Conservation (phyloP, 208 protist genomes). For the Leptomonas seymouri region DNA sequence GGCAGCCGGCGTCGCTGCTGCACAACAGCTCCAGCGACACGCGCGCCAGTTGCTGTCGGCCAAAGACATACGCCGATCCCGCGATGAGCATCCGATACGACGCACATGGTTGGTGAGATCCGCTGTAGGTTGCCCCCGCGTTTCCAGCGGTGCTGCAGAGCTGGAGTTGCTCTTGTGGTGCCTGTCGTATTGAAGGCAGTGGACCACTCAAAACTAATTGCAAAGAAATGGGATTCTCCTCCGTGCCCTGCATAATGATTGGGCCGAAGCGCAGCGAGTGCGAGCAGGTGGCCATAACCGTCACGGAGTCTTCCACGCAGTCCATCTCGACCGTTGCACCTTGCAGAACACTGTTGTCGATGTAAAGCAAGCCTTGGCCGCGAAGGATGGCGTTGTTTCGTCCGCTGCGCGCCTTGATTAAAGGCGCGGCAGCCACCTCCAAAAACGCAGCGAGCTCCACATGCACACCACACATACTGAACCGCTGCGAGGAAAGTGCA, state of each 20-base stretch:
- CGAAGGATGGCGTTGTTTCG: not conserved
- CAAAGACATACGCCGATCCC: conserved; percentile 14
- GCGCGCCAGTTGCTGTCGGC: not conserved
- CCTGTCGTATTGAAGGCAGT: no score
- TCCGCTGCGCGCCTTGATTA: not conserved
- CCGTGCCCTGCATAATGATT: conserved; percentile 12
- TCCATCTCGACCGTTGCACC: conserved; percentile 21
- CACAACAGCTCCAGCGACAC: conserved; percentile 29
- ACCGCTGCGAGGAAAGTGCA: not conserved
- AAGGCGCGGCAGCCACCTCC: not conserved
- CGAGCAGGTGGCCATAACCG: conserved; percentile 14
- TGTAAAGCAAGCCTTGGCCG: conserved; percentile 14
- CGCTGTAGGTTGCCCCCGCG: not conserved
- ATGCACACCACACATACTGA: conserved; percentile 10
- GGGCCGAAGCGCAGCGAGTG: conserved; percentile 18
- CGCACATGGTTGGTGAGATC: not conserved
- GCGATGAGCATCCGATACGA: conserved; percentile 12
- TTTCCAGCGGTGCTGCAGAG: no score
- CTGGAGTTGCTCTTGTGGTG: not conserved
- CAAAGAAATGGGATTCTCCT: conserved; percentile 12
- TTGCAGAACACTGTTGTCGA: conserved; percentile 30
- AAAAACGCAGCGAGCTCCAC: conserved; percentile 17
- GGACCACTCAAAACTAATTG: conserved; percentile 4
- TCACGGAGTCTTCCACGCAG: not conserved
- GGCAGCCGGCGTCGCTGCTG: conserved; percentile 2